phyloP scores from a whole-genome alignment of 192 early-diverging fungal genomes.

The Paraglomus brasilianum region DNA sequence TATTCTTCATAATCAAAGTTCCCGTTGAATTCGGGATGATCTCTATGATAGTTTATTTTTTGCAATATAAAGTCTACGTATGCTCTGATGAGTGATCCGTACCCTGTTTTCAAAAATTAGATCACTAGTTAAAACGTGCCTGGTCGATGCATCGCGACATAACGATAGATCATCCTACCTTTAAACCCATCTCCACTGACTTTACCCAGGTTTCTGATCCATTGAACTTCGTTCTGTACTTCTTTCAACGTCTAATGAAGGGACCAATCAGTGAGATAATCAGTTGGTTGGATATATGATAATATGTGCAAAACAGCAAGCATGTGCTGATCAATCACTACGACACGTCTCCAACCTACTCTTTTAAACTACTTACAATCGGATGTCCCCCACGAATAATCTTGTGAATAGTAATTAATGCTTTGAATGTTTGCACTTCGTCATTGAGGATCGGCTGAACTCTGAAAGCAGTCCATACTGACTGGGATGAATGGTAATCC shows the following conservation, averaged over 20 bases:
- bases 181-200: slow-evolving; percentile 48
- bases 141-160: background rate
- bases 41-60: slow-evolving; percentile 90
- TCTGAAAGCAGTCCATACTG: slow-evolving; percentile 85
- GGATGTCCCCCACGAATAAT: slow-evolving; percentile 91
- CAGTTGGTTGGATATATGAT: background rate
- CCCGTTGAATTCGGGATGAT: slow-evolving; percentile 91
- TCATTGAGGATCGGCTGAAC: slow-evolving; percentile 85
- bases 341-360: background rate
- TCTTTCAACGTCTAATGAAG: slow-evolving; percentile 72
- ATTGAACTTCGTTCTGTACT: slow-evolving; percentile 71
- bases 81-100: slow-evolving; percentile 81
- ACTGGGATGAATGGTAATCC: slow-evolving; percentile 84
- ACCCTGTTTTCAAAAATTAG: slow-evolving; percentile 42
- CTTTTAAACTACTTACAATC: slow-evolving; percentile 48
- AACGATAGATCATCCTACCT: slow-evolving; percentile 24
- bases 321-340: background rate
- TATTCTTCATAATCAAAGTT: slow-evolving; percentile 98
- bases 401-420: slow-evolving; percentile 92
- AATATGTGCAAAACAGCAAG: background rate
- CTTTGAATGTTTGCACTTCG: slow-evolving; percentile 97
- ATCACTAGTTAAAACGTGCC: background rate
- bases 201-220: slow-evolving; percentile 75
- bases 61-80: slow-evolving; percentile 87
- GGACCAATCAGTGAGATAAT: background rate